phyloP scores from a whole-genome alignment of 495 filamentous ascomycete genomes.

The Podospora pseudopauciseta region DNA sequence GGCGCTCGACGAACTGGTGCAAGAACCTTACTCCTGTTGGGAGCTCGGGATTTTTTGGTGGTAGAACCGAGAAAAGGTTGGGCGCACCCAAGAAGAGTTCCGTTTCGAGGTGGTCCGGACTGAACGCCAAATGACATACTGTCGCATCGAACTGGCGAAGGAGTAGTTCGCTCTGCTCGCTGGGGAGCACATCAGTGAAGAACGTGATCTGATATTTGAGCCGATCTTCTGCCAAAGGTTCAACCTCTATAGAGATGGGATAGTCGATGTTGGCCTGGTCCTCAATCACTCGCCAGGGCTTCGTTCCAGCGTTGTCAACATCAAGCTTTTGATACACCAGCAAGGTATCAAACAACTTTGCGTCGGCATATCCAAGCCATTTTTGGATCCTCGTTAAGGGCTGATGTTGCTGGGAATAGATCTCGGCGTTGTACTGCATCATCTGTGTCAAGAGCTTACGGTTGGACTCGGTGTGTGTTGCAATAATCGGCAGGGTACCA shows the following conservation, averaged over 20 bases:
- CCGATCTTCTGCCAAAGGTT: conserved; percentile 43
- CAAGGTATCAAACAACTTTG: conserved; percentile 70
- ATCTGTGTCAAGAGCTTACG: conserved; percentile 52
- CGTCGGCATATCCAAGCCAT: conserved; percentile 55
- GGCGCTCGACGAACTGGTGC: conserved; percentile 60
- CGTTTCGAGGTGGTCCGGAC: conserved; percentile 29
- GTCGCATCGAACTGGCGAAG: conserved; percentile 59
- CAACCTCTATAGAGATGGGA: conserved; percentile 67
- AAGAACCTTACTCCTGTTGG: conserved; percentile 44
- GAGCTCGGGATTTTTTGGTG: conserved; percentile 47
- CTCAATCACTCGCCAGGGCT: conserved; percentile 29
- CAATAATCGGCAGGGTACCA: conserved; percentile 64
- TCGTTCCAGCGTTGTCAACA: neutral
- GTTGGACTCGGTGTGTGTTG: conserved; percentile 49
- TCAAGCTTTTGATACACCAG: conserved; percentile 69
- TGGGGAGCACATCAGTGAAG: conserved; percentile 55
- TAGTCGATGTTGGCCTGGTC: conserved; percentile 53
- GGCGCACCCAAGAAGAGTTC: conserved; percentile 23
- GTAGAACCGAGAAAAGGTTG: conserved; percentile 52
- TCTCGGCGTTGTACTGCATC: conserved; percentile 55
- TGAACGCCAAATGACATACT: conserved; percentile 43
- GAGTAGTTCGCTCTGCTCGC: conserved; percentile 57
- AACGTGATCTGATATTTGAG: conserved; percentile 62
- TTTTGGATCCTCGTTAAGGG: conserved; percentile 64
- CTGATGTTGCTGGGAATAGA: conserved; percentile 66